Base-by-base conservation (phyloP, 768 basidiomycete species). In the Pluteus cervinus region DNA sequence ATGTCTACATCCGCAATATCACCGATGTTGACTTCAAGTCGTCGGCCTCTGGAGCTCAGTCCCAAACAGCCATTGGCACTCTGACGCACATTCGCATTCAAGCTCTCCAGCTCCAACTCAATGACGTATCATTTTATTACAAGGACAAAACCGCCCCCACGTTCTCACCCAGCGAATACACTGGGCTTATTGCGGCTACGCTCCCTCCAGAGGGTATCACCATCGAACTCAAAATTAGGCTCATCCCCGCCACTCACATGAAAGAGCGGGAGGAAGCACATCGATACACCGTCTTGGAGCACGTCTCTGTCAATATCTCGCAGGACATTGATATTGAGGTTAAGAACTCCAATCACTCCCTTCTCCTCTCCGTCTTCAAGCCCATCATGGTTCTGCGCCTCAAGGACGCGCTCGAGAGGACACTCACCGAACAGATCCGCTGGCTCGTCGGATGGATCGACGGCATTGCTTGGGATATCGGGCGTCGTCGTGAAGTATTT, bases 71-170 rank as follows among this genome's bases (percentile, higher is more conserved):
- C 2, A 54, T 84, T 21, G 81, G 81, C 29, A 68, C 79, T 0
- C 66, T 82, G 41, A 85, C 81, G 0, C 80, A 81, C 30, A 65
- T 85, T 26, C 75, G 72, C 33, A 57, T 78, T 16, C 77, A 81
- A 42, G 84, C 79, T 1, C 55, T 86, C 0, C 81, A 81, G 45
- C 67, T 86, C 21, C 50, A 61, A 7, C 69, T 86, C 30, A 60
- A 67, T 41, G 76, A 86, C 22, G 71, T 86, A 0, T 84, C 83
- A 1, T 86, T 86, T 63, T 86, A 72, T 56, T 86, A 81, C 57
- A 70, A 68, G 24, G 82, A 86, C 57, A 76, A 81, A 48, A 60
- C 55, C 2, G 61, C 75, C 3, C 57, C 65, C 3, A 45, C 63
- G 2, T 40, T 82, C 29, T 68, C 73, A 1, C 79, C 79, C 0